Conservation (phyloP, 345 rosid genomes). For the Syzygium grande region DNA sequence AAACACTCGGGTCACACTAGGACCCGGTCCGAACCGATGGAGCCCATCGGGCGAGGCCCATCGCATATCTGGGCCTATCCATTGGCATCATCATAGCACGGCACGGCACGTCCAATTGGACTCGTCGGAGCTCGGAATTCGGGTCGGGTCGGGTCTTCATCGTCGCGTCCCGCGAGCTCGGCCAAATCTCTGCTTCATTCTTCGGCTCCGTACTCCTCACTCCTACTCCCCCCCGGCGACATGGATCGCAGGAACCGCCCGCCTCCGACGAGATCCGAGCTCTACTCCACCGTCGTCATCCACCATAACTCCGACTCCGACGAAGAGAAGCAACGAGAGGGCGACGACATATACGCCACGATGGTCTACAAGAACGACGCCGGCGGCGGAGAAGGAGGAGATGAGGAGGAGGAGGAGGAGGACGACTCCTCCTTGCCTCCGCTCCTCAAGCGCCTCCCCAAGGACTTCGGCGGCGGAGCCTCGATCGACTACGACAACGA, state of each 20-base stretch:
- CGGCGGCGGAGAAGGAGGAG: constrained; percentile 20
- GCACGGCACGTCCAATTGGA: not conserved
- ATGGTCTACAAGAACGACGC: constrained; percentile 34
- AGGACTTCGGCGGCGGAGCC: constrained; percentile 75
- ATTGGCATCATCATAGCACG: not conserved
- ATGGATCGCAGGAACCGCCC: constrained; percentile 53
- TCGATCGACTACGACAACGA: constrained; percentile 47
- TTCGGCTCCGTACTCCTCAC: not conserved
- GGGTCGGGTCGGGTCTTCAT: not conserved
- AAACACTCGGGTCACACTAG: not conserved
- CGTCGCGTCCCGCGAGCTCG: not conserved
- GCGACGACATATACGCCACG: constrained; percentile 39
- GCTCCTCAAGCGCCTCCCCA: constrained; percentile 83
- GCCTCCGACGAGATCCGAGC: constrained; percentile 29
- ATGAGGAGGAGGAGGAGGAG: constrained; percentile 21
- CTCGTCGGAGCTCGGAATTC: not conserved
- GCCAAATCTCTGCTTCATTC: not conserved
- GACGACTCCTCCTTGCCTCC: constrained; percentile 75
- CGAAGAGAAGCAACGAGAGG: constrained; percentile 21
- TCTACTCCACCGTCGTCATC: constrained; percentile 46
- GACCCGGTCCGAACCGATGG: not conserved
- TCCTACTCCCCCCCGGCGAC: not conserved
- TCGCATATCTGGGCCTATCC: not conserved
- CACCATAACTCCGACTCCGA: constrained; percentile 42
- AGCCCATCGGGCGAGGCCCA: not conserved